Percentiles rank a stretch among this genome's conserved stretches.
Conservation (phyloP, 139 green algal species). For the Ulvella scutata region DNA sequence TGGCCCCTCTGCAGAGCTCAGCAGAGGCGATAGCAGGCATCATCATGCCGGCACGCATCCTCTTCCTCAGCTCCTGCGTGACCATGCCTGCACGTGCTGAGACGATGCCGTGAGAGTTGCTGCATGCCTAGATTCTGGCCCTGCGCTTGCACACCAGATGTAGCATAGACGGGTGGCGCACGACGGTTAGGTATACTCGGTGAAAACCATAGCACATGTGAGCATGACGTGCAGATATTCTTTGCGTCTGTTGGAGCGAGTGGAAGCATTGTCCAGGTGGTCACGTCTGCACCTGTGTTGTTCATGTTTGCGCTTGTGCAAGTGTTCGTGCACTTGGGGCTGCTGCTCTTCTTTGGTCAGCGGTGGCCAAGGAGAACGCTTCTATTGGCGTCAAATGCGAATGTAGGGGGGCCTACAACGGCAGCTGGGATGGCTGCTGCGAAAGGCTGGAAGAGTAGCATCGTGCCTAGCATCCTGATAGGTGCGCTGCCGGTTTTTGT, state of each 20-base stretch:
- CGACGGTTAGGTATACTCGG: background rate
- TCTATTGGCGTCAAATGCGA: conserved; percentile 79
- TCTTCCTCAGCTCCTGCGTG: background rate
- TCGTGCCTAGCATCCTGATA: conserved; percentile 70
- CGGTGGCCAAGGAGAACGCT: conserved; percentile 43
- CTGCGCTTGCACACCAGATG: no score
- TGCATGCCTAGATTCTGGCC: no score
- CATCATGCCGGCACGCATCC: conserved; percentile 50
- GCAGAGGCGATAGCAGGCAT: conserved; percentile 62
- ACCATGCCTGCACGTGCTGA: background rate
- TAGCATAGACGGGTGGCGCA: no score
- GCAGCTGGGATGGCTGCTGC: conserved; percentile 77
- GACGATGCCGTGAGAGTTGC: background rate
- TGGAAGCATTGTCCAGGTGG: conserved; percentile 51
- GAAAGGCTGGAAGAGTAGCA: conserved; percentile 57
- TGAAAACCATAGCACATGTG: background rate
- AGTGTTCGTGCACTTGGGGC: conserved; percentile 32
- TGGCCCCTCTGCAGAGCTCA: conserved; percentile 36
- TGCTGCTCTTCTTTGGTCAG: conserved; percentile 41
- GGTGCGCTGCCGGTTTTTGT: no score
- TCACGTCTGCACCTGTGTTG: conserved; percentile 59
- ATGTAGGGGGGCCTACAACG: conserved; percentile 80
- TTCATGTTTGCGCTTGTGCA: conserved; percentile 72
- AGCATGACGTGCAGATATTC: conserved; percentile 47
- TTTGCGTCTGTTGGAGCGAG: conserved; percentile 73